Conservation (phyloP, 2,329 filamentous ascomycete species). For the Colletotrichum brevisporum region DNA sequence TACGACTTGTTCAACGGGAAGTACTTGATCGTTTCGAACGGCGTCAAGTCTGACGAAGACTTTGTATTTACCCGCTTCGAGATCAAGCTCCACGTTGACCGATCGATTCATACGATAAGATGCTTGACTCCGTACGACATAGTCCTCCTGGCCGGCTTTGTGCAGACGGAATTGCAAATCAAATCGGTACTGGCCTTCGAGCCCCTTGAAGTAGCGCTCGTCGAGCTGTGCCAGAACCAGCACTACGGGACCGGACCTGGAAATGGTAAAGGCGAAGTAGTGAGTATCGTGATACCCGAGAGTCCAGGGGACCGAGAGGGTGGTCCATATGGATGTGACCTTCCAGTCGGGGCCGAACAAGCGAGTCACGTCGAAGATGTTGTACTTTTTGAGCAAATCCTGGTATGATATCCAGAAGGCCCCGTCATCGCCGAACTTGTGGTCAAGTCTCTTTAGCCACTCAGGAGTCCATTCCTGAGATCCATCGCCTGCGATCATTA, state of each 20-base stretch:
- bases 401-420: constrained; percentile 63
- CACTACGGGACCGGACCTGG: constrained; percentile 64
- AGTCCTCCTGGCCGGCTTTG: constrained; percentile 63
- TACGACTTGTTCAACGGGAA: constrained; percentile 76
- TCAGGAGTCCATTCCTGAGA: constrained; percentile 81
- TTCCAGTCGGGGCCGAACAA: constrained; percentile 67
- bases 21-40: constrained; percentile 64
- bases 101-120: constrained; percentile 77
- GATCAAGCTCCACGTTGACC: constrained; percentile 81
- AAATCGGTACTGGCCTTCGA: constrained; percentile 70
- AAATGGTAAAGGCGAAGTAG: constrained; percentile 68
- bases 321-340: constrained; percentile 62
- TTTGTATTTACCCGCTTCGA: constrained; percentile 81
- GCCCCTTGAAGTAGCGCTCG: constrained; percentile 69
- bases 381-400: constrained; percentile 61
- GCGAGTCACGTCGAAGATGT: constrained; percentile 60
- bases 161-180: constrained; percentile 69
- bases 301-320: constrained; percentile 69
- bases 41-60: constrained; percentile 83
- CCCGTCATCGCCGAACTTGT: constrained; percentile 79
- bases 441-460: constrained; percentile 76
- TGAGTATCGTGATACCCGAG: constrained; percentile 68
- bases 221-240: constrained; percentile 72
- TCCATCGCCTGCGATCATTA: constrained; percentile 68
- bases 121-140: constrained; percentile 67